These are phyloP conservation scores for Saccharomycopsis sp. DNA, from an alignment of 805 yeast genomes.

Conservation along the genomic window DNA sequence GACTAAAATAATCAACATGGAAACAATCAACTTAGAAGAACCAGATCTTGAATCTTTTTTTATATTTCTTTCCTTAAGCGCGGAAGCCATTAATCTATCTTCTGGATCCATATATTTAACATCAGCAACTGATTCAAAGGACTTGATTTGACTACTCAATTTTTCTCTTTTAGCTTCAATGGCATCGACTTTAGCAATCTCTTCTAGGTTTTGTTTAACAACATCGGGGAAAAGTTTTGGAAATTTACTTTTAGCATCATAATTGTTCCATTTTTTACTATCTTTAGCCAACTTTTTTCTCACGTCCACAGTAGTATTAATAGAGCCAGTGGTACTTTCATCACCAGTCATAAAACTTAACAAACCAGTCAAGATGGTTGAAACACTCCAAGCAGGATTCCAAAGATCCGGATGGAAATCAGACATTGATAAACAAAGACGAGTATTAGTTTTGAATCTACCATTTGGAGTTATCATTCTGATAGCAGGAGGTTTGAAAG, in stretches of 20 bases:
- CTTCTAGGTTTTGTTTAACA: constrained; percentile 27
- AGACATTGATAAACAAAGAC: constrained; percentile 85
- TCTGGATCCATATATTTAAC: constrained; percentile 48
- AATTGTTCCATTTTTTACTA: constrained; percentile 48
- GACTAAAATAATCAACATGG: not conserved
- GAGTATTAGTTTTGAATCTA: constrained; percentile 67
- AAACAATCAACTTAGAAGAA: not conserved
- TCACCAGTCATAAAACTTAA: constrained; percentile 87
- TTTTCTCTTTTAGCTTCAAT: not conserved
- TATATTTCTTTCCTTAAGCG: constrained; percentile 7
- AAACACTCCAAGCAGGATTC: constrained; percentile 96
- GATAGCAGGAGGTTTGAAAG: constrained; percentile 86
- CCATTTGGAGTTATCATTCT: constrained; percentile 88
- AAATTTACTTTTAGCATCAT: constrained; percentile 31
- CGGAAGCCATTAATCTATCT: constrained; percentile 48
- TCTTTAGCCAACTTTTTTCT: constrained; percentile 47
- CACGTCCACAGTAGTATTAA: constrained; percentile 48
- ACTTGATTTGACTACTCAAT: constrained; percentile 6
- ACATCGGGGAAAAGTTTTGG: constrained; percentile 60
- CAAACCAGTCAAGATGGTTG: constrained; percentile 78
- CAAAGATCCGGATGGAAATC: constrained; percentile 92
- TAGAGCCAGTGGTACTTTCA: constrained; percentile 78
- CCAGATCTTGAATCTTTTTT: not conserved
- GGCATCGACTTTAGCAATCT: constrained; percentile 19
- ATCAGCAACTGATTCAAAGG: constrained; percentile 24